A percentile compares a stretch with the other conserved stretches of the same genome.
These are phyloP conservation scores for Geranomyces michiganensis DNA, from an alignment of 192 early-diverging fungal species.

Conservation along the genomic window DNA sequence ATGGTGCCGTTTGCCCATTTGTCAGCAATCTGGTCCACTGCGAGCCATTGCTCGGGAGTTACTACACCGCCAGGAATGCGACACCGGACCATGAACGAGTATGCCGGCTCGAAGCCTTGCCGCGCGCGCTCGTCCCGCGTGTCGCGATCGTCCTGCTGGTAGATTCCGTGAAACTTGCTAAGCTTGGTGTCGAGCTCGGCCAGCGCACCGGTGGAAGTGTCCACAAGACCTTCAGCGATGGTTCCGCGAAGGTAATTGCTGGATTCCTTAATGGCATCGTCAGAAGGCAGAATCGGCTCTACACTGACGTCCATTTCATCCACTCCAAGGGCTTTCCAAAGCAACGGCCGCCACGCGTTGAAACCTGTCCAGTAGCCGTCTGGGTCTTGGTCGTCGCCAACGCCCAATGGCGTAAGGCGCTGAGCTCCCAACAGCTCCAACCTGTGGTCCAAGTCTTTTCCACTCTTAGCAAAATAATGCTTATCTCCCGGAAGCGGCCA, in stretches of 20 bases:
- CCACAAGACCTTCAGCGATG: slow-evolving; percentile 81
- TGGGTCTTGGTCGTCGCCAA: slow-evolving; percentile 93
- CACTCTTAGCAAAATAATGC: slow-evolving; percentile 89
- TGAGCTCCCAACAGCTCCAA: slow-evolving; percentile 75
- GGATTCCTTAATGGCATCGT: slow-evolving; percentile 90
- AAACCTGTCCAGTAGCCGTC: slow-evolving; percentile 88
- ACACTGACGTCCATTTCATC: slow-evolving; percentile 71
- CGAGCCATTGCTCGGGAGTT: slow-evolving; percentile 87
- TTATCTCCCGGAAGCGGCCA: slow-evolving; percentile 92
- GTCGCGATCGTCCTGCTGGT: slow-evolving; percentile 97
- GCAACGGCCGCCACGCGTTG: slow-evolving; percentile 71
- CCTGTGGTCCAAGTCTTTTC: slow-evolving; percentile 81
- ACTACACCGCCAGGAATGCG: slow-evolving; percentile 91
- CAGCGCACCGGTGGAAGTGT: slow-evolving; percentile 81
- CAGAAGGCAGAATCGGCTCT: slow-evolving; percentile 67
- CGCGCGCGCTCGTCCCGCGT: slow-evolving; percentile 80
- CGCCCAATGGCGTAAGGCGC: slow-evolving; percentile 65
- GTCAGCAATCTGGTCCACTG: slow-evolving; percentile 90
- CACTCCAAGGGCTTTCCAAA: slow-evolving; percentile 82
- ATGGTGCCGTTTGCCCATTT: slow-evolving; percentile 83
- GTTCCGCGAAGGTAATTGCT: slow-evolving; percentile 93
- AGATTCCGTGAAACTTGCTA: slow-evolving; percentile 96
- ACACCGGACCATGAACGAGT: slow-evolving; percentile 95
- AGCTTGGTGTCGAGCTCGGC: slow-evolving; percentile 90
- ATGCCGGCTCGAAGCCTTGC: slow-evolving; percentile 89